Evolutionary conservation across 306 rosid genomes (phyloP).

Genomic region (Prunus persica): DNA sequence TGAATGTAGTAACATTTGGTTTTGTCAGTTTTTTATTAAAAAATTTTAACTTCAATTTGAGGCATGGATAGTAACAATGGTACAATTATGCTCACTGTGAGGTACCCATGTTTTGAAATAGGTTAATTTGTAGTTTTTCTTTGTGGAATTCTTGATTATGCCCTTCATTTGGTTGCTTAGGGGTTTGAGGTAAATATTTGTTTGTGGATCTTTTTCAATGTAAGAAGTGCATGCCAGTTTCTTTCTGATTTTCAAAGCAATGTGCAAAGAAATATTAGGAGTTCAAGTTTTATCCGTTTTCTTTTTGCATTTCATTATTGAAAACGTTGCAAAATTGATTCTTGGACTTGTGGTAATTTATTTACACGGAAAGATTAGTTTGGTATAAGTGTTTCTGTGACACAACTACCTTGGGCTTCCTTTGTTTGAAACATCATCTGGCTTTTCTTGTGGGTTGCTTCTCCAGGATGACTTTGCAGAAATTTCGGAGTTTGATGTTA

Average conservation of each 20-base stretch:
- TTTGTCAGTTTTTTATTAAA: neutral
- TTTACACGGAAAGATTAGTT: neutral
- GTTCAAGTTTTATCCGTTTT: neutral
- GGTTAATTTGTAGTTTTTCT: neutral
- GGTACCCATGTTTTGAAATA: neutral
- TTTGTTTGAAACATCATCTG: neutral
- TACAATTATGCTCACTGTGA: neutral
- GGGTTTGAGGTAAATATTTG: neutral
- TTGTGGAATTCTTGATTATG: neutral
- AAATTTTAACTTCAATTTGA: no score
- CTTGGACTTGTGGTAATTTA: neutral
- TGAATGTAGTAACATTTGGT: neutral
- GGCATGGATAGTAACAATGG: neutral
- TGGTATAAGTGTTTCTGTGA: neutral
- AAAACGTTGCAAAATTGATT: neutral
- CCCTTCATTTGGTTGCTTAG: neutral
- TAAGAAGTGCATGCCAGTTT: neutral
- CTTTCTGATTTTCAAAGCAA: neutral
- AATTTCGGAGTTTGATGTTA: constrained; percentile 39
- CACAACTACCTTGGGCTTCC: neutral
- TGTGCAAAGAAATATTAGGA: neutral
- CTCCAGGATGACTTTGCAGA: constrained; percentile 74
- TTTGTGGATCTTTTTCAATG: neutral
- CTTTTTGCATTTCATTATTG: neutral
- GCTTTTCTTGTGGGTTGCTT: constrained; percentile 16